Conservation (phyloP, 768 basidiomycete genomes). For the Trametes elegans region DNA sequence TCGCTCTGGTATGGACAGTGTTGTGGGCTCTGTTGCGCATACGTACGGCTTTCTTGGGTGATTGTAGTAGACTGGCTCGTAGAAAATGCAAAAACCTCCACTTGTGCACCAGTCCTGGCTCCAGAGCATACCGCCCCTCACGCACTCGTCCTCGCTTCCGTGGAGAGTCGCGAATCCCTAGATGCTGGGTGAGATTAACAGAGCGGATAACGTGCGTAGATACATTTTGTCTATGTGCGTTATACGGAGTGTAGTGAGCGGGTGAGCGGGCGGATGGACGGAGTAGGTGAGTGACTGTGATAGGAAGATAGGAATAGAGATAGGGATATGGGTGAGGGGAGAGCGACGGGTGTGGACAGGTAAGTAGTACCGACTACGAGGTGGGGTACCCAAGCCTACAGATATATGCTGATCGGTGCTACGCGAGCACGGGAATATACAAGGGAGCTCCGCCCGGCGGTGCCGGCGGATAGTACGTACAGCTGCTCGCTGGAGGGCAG, state of each 20-base stretch:
- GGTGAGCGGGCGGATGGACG: background rate
- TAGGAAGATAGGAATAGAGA: background rate
- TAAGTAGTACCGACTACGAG: background rate
- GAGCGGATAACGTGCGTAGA: background rate
- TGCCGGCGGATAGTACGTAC: background rate
- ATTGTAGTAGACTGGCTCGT: conserved; percentile 1
- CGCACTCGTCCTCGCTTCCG: too few species aligned
- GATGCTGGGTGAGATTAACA: conserved; percentile 7
- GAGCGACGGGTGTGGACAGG: background rate
- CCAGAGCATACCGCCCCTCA: too few species aligned
- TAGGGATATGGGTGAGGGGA: background rate
- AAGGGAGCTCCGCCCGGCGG: background rate
- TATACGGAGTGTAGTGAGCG: background rate
- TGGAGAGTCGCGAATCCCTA: too few species aligned
- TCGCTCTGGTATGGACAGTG: conserved; percentile 4
- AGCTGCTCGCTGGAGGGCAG: too few species aligned
- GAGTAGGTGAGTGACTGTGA: background rate
- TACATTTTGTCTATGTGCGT: conserved; percentile 12
- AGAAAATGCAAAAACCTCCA: conserved; percentile 3
- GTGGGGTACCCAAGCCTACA: background rate
- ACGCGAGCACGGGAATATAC: background rate
- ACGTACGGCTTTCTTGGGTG: background rate
- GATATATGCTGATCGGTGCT: background rate
- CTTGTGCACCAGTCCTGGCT: too few species aligned
- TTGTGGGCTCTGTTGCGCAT: background rate